These are phyloP conservation scores for Fistulina hepatica DNA, from an alignment of 1,284 basidiomycete species.

Conservation along the genomic window DNA sequence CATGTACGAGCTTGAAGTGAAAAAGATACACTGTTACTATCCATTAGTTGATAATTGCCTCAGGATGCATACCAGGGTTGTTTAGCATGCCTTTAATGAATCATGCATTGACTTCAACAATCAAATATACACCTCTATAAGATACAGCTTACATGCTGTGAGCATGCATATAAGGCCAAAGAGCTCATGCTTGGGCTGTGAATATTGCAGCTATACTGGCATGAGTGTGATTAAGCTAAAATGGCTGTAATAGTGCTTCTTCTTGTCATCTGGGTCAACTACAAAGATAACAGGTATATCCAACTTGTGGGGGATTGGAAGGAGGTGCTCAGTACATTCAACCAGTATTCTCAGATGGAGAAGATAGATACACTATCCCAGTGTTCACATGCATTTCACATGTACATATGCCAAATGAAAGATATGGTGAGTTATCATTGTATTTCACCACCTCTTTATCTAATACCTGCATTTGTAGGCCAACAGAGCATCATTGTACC, in stretches of 20 bases:
- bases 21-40: conserved; percentile 6
- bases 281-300: too few relatives aligned
- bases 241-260: conserved; percentile 13
- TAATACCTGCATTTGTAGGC: too few relatives aligned
- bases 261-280: conserved; percentile 14
- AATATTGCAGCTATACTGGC: conserved; percentile 26
- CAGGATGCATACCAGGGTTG: conserved; percentile 10
- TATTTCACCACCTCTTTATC: too few relatives aligned
- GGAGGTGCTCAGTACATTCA: too few relatives aligned
- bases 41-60: conserved; percentile 8
- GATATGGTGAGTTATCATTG: too few relatives aligned
- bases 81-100: conserved; percentile 9
- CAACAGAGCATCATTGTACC: too few relatives aligned
- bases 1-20: conserved; percentile 9
- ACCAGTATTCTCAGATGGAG: too few relatives aligned
- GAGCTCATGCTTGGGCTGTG: conserved; percentile 32
- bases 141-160: conserved; percentile 7
- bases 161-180: conserved; percentile 16
- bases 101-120: conserved; percentile 8
- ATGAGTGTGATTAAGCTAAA: conserved; percentile 29
- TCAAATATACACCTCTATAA: conserved; percentile 5
- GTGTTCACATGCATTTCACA: too few relatives aligned
- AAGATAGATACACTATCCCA: too few relatives aligned
- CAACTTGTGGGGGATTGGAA: too few relatives aligned
- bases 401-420: too few relatives aligned